Base-by-base conservation (phyloP, 2,329 filamentous ascomycete species). In the Fusarium zealandicum region DNA sequence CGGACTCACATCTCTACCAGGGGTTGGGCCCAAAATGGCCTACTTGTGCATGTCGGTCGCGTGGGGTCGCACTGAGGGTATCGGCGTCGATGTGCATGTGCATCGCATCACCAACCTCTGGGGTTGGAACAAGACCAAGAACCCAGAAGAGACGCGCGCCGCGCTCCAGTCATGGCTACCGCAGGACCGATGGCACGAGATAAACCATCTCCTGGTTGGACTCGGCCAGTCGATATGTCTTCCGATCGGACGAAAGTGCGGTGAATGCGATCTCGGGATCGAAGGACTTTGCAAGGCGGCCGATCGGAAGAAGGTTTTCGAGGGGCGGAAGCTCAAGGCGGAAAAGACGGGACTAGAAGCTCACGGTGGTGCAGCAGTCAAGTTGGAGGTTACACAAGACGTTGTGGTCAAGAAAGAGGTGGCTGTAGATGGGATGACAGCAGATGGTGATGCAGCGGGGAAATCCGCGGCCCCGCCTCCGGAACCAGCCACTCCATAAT, bases 21-120 rank as follows among this genome's bases (percentile, higher is more conserved):
- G 93, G 5, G 93, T 97, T 1, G 93, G 93, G 0, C 93, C 93
- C 25, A 97, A 97, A 76, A 97, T 97, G 93, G 92, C 89, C 11
- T 93, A 95, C 72, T 82, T 97, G 17, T 93, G 90, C 71, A 84
- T 96, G 78, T 89, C 87, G 39, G 89, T 89, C 1, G 90, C 68
- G 82, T 86, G 83, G 83, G 73, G 76, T 65, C 76, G 78, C 28
- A 83, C 82, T 47, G 80, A 85, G 68, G 93, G 93, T 7, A 96
- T 97, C 61, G 93, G 93, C 20, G 93, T 97, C 41, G 93, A 97
- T 72, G 92, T 96, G 5, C 93, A 97, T 74, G 93, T 97, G 4
- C 93, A 96, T 75, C 89, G 93, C 49, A 96, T 97, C 74, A 93
- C 92, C 44, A 96, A 96, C 75, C 79, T 96, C 22, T 96, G 92